Conservation (phyloP, 345 rosid genomes). For the Durio zibethinus region DNA sequence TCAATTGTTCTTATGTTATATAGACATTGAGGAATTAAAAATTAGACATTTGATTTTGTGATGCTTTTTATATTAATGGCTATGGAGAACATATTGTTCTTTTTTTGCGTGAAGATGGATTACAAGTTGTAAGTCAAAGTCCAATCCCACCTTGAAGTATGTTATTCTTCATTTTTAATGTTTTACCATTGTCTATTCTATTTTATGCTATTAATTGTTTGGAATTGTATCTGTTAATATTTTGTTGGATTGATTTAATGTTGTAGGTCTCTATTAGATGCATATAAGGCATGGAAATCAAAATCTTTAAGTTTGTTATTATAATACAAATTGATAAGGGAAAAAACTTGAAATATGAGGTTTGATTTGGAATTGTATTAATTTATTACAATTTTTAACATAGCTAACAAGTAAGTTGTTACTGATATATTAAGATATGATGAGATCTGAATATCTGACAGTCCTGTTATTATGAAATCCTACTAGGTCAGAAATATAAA, state of each 20-base stretch:
- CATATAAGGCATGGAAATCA: constrained; percentile 1
- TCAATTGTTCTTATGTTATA: background rate
- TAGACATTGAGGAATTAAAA: background rate
- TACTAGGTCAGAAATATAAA: no score
- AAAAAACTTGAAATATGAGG: background rate
- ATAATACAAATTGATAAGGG: background rate
- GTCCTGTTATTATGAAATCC: no score
- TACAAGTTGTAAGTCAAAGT: constrained; percentile 34
- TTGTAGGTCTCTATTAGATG: background rate
- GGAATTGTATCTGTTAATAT: background rate
- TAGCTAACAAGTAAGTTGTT: no score
- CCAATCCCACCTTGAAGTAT: constrained; percentile 41
- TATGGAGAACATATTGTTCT: constrained; percentile 20
- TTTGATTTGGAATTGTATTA: constrained; percentile 4
- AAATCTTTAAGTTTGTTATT: background rate
- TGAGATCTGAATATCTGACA: no score
- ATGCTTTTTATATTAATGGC: background rate
- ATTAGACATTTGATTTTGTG: background rate
- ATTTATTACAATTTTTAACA: background rate
- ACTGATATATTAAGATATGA: no score
- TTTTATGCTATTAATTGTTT: background rate
- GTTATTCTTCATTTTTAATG: background rate
- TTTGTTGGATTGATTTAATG: background rate
- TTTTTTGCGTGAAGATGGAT: constrained; percentile 36
- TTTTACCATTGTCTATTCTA: no score